A percentile compares a stretch with the other conserved stretches of the same genome.
These are phyloP conservation scores for Blastobotrys raffinosifermentans DNA, from an alignment of 1,139 yeast genomes.

Conservation along the genomic window DNA sequence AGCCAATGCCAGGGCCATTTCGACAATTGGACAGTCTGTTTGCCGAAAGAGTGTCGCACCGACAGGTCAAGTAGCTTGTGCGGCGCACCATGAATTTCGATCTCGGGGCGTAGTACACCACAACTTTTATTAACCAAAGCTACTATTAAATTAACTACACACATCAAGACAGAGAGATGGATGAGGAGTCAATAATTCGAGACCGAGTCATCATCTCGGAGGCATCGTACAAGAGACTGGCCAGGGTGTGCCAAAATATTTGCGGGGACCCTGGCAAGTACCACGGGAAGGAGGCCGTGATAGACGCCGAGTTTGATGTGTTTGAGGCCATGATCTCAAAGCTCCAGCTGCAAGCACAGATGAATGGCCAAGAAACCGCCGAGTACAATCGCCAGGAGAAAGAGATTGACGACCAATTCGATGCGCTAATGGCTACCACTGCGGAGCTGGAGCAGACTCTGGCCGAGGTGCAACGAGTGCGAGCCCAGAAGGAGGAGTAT, in stretches of 20 bases:
- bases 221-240: slow-evolving; percentile 20
- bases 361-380: slow-evolving; percentile 22
- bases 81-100: too few species aligned
- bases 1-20: slow-evolving; percentile 19
- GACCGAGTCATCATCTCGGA: slow-evolving; percentile 26
- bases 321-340: slow-evolving; percentile 22
- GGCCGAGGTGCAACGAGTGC: slow-evolving; percentile 20
- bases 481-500: slow-evolving; percentile 27
- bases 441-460: slow-evolving; percentile 23
- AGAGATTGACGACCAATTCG: slow-evolving; percentile 15
- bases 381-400: slow-evolving; percentile 18
- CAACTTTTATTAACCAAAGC: too few species aligned
- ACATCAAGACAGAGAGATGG: too few species aligned
- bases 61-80: too few species aligned
- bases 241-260: slow-evolving; percentile 14
- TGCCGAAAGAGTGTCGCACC: too few species aligned
- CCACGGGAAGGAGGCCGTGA: slow-evolving; percentile 9
- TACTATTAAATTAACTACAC: too few species aligned
- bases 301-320: slow-evolving; percentile 19
- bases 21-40: too few species aligned
- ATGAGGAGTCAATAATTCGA: slow-evolving; percentile 21
- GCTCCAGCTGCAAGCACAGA: slow-evolving; percentile 25
- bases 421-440: slow-evolving; percentile 17
- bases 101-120: too few species aligned
- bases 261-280: slow-evolving; percentile 5